These are phyloP conservation scores for Melampsora abietis-canadensis DNA, from an alignment of 1,284 basidiomycete species.

Conservation along the genomic window DNA sequence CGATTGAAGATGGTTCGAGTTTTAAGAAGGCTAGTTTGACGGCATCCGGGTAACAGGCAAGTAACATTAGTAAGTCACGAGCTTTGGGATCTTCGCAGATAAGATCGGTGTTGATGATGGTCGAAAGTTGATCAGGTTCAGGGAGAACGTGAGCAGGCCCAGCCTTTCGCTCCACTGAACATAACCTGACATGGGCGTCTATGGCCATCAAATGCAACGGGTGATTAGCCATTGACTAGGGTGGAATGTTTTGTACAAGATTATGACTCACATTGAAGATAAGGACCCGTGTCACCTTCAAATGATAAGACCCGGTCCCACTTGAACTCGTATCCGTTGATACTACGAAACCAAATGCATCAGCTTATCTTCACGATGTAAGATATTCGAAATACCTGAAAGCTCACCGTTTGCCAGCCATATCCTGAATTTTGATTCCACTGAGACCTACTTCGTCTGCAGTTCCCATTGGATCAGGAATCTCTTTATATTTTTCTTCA, in stretches of 20 bases:
- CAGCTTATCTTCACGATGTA: neutral
- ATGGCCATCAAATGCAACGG: constrained; percentile 57
- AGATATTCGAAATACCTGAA: neutral
- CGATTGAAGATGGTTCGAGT: constrained; percentile 85
- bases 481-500: constrained; percentile 82
- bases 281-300: constrained; percentile 84
- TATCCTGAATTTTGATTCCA: constrained; percentile 97
- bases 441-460: constrained; percentile 87
- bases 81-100: constrained; percentile 69
- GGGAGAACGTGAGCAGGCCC: constrained; percentile 72
- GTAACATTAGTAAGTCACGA: constrained; percentile 78
- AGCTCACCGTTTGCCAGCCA: constrained; percentile 79
- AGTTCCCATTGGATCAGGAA: constrained; percentile 81
- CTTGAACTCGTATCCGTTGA: constrained; percentile 95
- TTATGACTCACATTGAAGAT: constrained; percentile 47
- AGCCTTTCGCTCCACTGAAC: constrained; percentile 89
- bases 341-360: constrained; percentile 58
- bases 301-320: constrained; percentile 93
- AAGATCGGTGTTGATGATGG: constrained; percentile 67
- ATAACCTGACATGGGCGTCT: constrained; percentile 92
- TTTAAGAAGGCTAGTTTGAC: constrained; percentile 78
- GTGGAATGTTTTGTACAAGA: neutral
- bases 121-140: constrained; percentile 62
- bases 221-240: constrained; percentile 6
- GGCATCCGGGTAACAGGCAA: constrained; percentile 85